phyloP scores from a whole-genome alignment of 352 stramenopile species.

The Globisporangium abappressorium region DNA sequence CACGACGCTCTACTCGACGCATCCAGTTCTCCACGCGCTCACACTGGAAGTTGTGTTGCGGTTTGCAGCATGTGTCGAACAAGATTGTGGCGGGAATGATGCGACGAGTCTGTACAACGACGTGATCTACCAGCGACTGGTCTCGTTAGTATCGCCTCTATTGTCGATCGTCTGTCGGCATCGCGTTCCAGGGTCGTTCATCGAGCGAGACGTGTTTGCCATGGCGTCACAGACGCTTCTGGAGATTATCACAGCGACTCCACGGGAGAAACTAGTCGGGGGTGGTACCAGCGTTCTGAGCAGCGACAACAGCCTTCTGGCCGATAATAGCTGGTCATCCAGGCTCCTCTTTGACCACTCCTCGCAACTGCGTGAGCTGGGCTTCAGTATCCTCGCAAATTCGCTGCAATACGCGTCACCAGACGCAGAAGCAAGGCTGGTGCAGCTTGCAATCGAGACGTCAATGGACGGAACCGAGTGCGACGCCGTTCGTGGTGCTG shows the following conservation, averaged over 20 bases:
- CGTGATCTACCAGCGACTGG: constrained; percentile 35
- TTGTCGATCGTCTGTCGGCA: constrained; percentile 48
- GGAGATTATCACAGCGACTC: constrained; percentile 25
- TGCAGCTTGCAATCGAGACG: constrained; percentile 51
- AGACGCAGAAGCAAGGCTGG: constrained; percentile 10
- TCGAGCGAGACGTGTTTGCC: constrained; percentile 39
- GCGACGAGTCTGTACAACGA: constrained; percentile 12
- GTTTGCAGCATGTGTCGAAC: constrained; percentile 17
- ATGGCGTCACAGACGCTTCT: constrained; percentile 38
- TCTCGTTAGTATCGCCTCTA: constrained; percentile 40
- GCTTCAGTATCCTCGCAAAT: constrained; percentile 30
- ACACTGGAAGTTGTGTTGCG: constrained; percentile 42
- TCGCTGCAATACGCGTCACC: not conserved
- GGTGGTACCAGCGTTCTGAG: constrained; percentile 25
- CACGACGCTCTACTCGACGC: constrained; percentile 32
- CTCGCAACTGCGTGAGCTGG: constrained; percentile 44
- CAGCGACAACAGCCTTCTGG: constrained; percentile 31
- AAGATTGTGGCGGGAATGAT: not conserved
- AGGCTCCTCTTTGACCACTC: constrained; percentile 58
- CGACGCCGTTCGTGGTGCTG: constrained; percentile 50
- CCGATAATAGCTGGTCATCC: constrained; percentile 50
- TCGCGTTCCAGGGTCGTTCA: constrained; percentile 50
- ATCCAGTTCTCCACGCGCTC: constrained; percentile 39
- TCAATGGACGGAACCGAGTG: constrained; percentile 46
- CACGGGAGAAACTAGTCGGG: constrained; percentile 20